These are phyloP conservation scores for Thozetella sp. DNA, from an alignment of 495 filamentous ascomycete species.

Conservation along the genomic window DNA sequence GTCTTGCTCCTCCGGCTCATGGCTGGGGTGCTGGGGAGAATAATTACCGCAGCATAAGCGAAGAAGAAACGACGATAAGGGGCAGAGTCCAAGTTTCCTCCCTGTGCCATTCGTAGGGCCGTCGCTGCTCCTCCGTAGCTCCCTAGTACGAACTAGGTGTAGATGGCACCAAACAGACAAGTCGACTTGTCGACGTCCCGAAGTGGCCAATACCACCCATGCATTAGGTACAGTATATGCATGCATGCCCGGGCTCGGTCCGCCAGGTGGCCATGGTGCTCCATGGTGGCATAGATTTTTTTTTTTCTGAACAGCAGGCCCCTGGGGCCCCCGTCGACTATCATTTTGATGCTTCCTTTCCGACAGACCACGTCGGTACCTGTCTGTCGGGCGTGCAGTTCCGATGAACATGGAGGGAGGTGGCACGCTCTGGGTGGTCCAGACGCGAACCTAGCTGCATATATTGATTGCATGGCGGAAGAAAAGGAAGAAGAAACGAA, in stretches of 20 bases:
- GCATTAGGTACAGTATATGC: background rate
- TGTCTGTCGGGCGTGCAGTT: background rate
- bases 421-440: conserved; percentile 23
- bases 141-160: too few relatives aligned
- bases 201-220: background rate
- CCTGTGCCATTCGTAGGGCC: too few relatives aligned
- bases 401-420: conserved; percentile 19
- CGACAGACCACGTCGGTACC: background rate
- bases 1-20: too few relatives aligned
- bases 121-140: too few relatives aligned
- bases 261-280: too few relatives aligned
- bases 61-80: too few relatives aligned
- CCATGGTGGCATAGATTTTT: too few relatives aligned
- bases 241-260: background rate
- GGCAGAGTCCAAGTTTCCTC: too few relatives aligned
- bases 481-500: background rate
- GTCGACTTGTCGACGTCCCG: background rate
- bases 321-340: background rate
- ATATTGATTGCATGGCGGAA: conserved; percentile 4
- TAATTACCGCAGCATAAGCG: too few relatives aligned
- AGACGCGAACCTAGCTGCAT: background rate
- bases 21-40: too few relatives aligned
- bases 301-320: background rate
- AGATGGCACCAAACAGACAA: background rate
- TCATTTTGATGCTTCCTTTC: background rate